Conservation (phyloP, 768 basidiomycete genomes). For the Punctularia strigosozonata region DNA sequence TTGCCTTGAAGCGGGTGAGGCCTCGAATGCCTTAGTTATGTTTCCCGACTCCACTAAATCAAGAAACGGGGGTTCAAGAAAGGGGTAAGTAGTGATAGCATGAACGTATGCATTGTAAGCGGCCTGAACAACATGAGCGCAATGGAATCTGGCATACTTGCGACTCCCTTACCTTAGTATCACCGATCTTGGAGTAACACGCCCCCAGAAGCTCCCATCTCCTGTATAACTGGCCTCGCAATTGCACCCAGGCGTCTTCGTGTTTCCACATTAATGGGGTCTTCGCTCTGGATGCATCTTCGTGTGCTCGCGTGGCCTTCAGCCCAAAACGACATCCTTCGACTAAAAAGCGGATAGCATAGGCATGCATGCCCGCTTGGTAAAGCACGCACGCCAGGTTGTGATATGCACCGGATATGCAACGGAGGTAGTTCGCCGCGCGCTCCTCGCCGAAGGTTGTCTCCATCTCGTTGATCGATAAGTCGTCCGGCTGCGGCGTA, state of each 20-base stretch:
- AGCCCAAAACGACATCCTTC: constrained; percentile 46
- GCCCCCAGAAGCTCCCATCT: constrained; percentile 77
- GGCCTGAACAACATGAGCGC: constrained; percentile 33
- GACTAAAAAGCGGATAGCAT: constrained; percentile 56
- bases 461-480: constrained; percentile 11
- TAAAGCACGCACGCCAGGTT: constrained; percentile 63
- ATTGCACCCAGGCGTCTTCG: constrained; percentile 38
- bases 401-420: constrained; percentile 61
- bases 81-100: constrained; percentile 45
- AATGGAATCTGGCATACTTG: too few species aligned
- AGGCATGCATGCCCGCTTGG: constrained; percentile 46
- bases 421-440: constrained; percentile 57
- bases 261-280: constrained; percentile 7
- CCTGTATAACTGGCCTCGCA: constrained; percentile 54
- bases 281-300: constrained; percentile 16
- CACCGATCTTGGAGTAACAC: constrained; percentile 67
- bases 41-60: constrained; percentile 2
- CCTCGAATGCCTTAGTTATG: constrained; percentile 23
- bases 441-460: too few species aligned
- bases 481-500: not conserved
- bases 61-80: constrained; percentile 15
- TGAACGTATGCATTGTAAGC: constrained; percentile 47
- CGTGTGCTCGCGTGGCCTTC: constrained; percentile 20
- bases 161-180: constrained; percentile 50
- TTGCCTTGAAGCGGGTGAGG: constrained; percentile 35